These are phyloP conservation scores for Thelonectria olida DNA, from an alignment of 2,329 filamentous ascomycete genomes.

Conservation along the genomic window DNA sequence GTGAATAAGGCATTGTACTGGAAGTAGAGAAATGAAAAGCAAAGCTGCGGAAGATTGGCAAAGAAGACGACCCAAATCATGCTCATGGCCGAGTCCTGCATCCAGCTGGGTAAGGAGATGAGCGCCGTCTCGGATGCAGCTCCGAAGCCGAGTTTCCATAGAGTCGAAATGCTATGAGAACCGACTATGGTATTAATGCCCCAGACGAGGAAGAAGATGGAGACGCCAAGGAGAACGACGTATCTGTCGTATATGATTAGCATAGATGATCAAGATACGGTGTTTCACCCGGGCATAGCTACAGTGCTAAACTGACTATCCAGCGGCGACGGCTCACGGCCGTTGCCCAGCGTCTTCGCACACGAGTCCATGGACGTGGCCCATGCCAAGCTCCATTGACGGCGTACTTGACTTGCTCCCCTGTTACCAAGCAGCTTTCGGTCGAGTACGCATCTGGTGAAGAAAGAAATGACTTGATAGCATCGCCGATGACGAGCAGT, in stretches of 20 bases:
- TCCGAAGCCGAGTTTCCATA: constrained; percentile 21
- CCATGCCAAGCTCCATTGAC: not conserved
- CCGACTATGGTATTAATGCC: not conserved
- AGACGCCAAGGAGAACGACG: not conserved
- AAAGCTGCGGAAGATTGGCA: constrained; percentile 20
- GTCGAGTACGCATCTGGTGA: constrained; percentile 1
- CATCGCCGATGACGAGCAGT: constrained; percentile 19
- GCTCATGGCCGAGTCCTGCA: not conserved
- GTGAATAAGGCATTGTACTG: constrained; percentile 21
- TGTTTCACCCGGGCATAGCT: not conserved
- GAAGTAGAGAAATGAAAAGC: constrained; percentile 22
- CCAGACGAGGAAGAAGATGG: constrained; percentile 3
- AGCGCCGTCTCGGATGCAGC: constrained; percentile 1
- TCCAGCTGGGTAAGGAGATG: not conserved
- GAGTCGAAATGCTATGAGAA: not conserved
- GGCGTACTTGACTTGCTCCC: not conserved
- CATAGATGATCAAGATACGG: too few relatives aligned
- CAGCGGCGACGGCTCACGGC: constrained; percentile 17
- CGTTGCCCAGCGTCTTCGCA: not conserved
- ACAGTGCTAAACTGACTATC: constrained; percentile 5
- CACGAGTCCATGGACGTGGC: not conserved
- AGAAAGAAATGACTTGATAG: constrained; percentile 11
- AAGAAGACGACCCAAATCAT: not conserved
- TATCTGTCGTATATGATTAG: not conserved
- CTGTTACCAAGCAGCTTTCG: constrained; percentile 15